Evolutionary conservation across 805 yeast species (phyloP), one percentile per base, ranked within the genome.

Genomic region (Candida boleticola): DNA sequence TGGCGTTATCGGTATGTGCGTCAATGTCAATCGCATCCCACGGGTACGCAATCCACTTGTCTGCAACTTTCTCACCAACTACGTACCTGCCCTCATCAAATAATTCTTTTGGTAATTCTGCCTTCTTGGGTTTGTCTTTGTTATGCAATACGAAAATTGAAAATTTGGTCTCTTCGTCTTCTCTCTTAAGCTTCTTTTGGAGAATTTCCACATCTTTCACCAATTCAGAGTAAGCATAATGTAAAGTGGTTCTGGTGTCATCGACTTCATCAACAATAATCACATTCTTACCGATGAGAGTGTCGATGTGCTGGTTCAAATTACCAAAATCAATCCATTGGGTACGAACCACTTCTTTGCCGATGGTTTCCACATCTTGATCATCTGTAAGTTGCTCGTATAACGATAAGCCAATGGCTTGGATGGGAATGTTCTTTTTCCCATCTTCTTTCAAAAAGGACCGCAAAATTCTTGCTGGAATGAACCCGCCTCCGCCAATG

Each of bases 201-300:
- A 82, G 81, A 41, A 71, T 75, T 38, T 66, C 64, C 35, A 86
- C 82, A 45, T 74, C 79, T 59, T 82, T 80, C 59, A 81, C 76
- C 48, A 88, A 71, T 63, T 88, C 96, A 9, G 80, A 71, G 30
- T 87, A 77, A 2, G 95, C 95, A 57, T 87, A 88, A 60, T 85
- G 92, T 43, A 88, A 69, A 2, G 96, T 88, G 40, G 96, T 88
- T 73, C 96, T 83, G 19, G 95, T 86, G 60, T 88, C 96, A 62
- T 88, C 96, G 36, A 88, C 96, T 68, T 88, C 96, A 62, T 88
- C 96, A 27, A 88, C 93, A 54, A 88, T 85, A 50, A 88, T 66
- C 29, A 88, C 74, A 58, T 81, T 82, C 65, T 87, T 88, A 52
- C 95, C 95, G 44, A 88, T 82, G 48, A 88, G 72, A 36, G 87